Percentiles rank a stretch among this genome's conserved stretches.
Evolutionary conservation across 2,329 filamentous ascomycete genomes (phyloP).

Genomic region (Diaporthe sp.): DNA sequence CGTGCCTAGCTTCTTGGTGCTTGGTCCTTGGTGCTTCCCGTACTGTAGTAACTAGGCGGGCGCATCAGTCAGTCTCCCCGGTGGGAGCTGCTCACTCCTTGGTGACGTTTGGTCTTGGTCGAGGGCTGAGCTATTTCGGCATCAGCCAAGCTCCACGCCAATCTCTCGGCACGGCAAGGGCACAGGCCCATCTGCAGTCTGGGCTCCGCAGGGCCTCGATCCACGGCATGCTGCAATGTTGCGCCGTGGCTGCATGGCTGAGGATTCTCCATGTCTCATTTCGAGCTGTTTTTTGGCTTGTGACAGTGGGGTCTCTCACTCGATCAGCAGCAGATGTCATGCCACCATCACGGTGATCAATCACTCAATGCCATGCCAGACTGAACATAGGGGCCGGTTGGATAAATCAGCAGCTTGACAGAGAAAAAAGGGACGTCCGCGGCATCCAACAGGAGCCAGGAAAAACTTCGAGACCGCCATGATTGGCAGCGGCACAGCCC

Average conservation of each 20-base stretch:
- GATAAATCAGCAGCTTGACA: neutral
- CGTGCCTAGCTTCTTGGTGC: neutral
- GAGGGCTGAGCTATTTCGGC: constrained; percentile 2
- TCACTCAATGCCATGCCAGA: neutral
- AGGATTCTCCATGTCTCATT: constrained; percentile 12
- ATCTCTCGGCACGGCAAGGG: constrained; percentile 17
- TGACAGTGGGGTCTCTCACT: constrained; percentile 16
- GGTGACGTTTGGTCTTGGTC: constrained; percentile 5
- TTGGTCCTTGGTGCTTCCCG: neutral
- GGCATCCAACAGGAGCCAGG: neutral
- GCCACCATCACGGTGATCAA: constrained; percentile 6
- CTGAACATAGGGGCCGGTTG: neutral
- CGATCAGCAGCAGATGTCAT: constrained; percentile 12
- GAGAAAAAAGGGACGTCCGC: neutral
- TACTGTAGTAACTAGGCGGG: neutral
- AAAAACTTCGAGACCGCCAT: neutral
- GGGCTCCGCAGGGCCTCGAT: neutral
- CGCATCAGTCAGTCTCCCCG: neutral
- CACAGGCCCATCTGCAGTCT: constrained; percentile 15
- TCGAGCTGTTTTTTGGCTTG: constrained; percentile 17
- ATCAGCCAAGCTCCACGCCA: constrained; percentile 27
- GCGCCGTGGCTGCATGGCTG: constrained; percentile 6
- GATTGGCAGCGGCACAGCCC: neutral
- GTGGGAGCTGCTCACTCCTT: neutral
- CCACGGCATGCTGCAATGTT: neutral